These are phyloP conservation scores for Arxiozyma heterogenica DNA, from an alignment of 1,139 yeast genomes.

Conservation along the genomic window DNA sequence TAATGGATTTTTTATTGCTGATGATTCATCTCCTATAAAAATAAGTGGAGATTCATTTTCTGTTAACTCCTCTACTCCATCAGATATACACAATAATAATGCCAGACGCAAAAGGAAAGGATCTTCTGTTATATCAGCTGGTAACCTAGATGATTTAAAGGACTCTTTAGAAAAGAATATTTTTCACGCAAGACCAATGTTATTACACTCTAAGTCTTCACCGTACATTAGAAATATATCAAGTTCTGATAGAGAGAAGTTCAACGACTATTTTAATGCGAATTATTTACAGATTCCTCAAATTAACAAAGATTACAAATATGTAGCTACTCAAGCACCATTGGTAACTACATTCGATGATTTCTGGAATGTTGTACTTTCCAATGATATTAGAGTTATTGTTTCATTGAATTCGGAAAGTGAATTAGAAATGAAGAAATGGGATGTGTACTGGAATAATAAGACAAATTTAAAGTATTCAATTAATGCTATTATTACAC, in stretches of 20 bases:
- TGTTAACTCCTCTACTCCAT: neutral
- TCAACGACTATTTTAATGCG: constrained; percentile 54
- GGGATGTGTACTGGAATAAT: constrained; percentile 49
- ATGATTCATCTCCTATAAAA: neutral
- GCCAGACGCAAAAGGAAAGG: neutral
- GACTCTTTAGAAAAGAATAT: too few species aligned
- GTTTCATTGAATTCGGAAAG: constrained; percentile 56
- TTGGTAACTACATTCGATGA: constrained; percentile 65
- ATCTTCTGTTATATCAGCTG: neutral
- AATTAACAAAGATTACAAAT: constrained; percentile 34
- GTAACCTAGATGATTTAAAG: neutral
- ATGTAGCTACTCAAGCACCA: constrained; percentile 86
- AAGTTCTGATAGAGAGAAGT: constrained; percentile 4
- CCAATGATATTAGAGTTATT: constrained; percentile 52
- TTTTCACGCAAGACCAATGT: neutral
- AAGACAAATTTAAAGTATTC: constrained; percentile 19
- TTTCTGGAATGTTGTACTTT: constrained; percentile 70
- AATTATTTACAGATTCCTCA: constrained; percentile 40
- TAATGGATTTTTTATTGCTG: neutral
- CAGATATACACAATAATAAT: neutral
- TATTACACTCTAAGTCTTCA: neutral
- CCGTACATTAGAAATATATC: neutral
- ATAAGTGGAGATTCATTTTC: neutral
- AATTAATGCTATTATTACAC: constrained; percentile 26
- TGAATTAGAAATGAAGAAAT: constrained; percentile 45